These are phyloP conservation scores for Inonotus hispidus DNA, from an alignment of 1,284 basidiomycete genomes.

Conservation along the genomic window DNA sequence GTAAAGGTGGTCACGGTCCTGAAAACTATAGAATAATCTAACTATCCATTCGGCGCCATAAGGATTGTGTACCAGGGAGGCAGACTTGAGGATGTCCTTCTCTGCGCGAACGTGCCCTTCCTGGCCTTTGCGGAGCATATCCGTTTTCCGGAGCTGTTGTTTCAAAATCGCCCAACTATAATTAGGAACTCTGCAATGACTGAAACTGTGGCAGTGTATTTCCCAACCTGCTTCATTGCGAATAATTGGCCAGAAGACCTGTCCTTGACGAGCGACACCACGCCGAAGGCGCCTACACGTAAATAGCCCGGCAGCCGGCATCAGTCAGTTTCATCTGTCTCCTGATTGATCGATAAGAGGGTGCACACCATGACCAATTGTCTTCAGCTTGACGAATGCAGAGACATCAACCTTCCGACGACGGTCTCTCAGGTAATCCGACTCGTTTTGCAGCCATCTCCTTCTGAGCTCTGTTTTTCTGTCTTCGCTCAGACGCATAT, in stretches of 20 bases:
- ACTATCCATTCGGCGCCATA: conserved; percentile 89
- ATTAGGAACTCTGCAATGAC: conserved; percentile 12
- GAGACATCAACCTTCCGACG: conserved; percentile 79
- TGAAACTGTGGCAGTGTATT: conserved; percentile 22
- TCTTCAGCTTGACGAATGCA: conserved; percentile 87
- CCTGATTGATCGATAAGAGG: conserved; percentile 5
- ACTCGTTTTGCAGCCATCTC: conserved; percentile 85
- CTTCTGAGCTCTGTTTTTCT: conserved; percentile 70
- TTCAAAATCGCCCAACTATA: conserved; percentile 22
- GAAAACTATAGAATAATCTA: conserved; percentile 85
- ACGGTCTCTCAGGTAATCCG: conserved; percentile 80
- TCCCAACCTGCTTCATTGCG: conserved; percentile 90
- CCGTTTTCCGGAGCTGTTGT: conserved; percentile 81
- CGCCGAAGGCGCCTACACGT: conserved; percentile 82
- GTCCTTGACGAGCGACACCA: conserved; percentile 90
- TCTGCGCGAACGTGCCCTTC: conserved; percentile 94
- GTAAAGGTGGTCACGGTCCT: conserved; percentile 90
- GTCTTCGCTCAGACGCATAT: conserved; percentile 62
- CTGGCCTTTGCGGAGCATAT: conserved; percentile 97
- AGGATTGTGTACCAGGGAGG: conserved; percentile 63
- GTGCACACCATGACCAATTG: conserved; percentile 85
- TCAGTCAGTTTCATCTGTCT: conserved; percentile 21
- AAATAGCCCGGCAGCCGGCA: conserved; percentile 10
- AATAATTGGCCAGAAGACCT: conserved; percentile 74
- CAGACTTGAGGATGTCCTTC: conserved; percentile 82